Conservation (phyloP, 345 rosid genomes). For the Lepidium aucheri region DNA sequence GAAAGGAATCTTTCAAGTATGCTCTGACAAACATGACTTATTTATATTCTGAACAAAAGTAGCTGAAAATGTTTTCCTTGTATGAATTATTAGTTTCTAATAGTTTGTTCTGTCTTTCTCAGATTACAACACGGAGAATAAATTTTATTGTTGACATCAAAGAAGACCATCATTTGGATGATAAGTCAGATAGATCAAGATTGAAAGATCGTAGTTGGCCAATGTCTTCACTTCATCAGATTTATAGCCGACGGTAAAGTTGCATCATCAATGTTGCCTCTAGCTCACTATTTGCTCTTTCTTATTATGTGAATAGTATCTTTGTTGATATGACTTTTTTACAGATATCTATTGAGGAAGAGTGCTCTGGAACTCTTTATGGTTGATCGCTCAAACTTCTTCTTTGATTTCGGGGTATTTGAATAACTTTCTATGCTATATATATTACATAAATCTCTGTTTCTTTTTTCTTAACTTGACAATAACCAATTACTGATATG, state of each 20-base stretch:
- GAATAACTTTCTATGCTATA: background rate
- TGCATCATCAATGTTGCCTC: background rate
- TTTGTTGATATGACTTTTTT: background rate
- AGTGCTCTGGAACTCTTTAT: slow-evolving; percentile 92
- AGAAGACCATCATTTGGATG: slow-evolving; percentile 30
- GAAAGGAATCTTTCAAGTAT: slow-evolving; percentile 88
- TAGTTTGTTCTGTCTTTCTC: slow-evolving; percentile 12
- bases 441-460: background rate
- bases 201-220: slow-evolving; percentile 64
- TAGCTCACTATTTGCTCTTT: background rate
- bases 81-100: background rate
- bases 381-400: slow-evolving; percentile 92
- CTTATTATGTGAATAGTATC: background rate
- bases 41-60: background rate
- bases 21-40: slow-evolving; percentile 3
- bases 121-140: slow-evolving; percentile 84
- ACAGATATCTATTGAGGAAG: slow-evolving; percentile 78
- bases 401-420: slow-evolving; percentile 90
- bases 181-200: slow-evolving; percentile 33
- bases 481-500: background rate
- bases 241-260: slow-evolving; percentile 76
- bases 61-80: background rate
- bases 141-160: slow-evolving; percentile 65
- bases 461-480: background rate
- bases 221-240: slow-evolving; percentile 79